Conservation (phyloP, 805 yeast species). For the Trichomonascus vanleenenianus region DNA sequence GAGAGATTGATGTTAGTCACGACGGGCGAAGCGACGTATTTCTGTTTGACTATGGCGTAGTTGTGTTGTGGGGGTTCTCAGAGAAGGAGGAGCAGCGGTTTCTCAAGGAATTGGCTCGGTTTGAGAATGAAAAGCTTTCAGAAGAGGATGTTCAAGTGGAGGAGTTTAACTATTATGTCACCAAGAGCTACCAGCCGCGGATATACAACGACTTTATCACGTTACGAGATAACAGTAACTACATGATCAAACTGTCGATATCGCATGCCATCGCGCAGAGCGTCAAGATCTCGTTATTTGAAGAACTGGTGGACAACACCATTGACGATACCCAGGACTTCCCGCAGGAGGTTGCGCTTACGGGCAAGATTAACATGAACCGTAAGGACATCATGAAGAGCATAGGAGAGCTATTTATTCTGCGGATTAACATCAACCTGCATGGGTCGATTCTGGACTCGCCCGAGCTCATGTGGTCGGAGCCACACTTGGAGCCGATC, state of each 20-base stretch:
- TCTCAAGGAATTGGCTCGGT: slow-evolving; percentile 75
- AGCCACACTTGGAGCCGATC: slow-evolving; percentile 94
- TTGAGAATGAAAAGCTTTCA: slow-evolving; percentile 83
- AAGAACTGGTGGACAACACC: slow-evolving; percentile 92
- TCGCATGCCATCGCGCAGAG: slow-evolving; percentile 96
- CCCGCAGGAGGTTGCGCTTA: slow-evolving; percentile 89
- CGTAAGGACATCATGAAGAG: slow-evolving; percentile 95
- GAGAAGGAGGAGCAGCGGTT: slow-evolving; percentile 76
- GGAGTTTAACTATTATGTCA: slow-evolving; percentile 90
- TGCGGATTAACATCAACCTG: slow-evolving; percentile 39
- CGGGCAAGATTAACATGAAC: slow-evolving; percentile 92
- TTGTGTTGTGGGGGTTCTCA: slow-evolving; percentile 93
- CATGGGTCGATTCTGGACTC: slow-evolving; percentile 72
- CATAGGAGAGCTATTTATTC: slow-evolving; percentile 89
- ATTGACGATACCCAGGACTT: slow-evolving; percentile 96
- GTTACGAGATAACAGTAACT: slow-evolving; percentile 78
- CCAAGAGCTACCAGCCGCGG: slow-evolving; percentile 90
- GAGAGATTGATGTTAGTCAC: slow-evolving; percentile 82
- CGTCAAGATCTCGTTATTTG: slow-evolving; percentile 90
- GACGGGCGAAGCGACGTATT: slow-evolving; percentile 65
- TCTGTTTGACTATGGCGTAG: slow-evolving; percentile 94
- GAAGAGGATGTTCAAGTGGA: slow-evolving; percentile 90
- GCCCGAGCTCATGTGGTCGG: slow-evolving; percentile 98
- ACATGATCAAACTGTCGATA: slow-evolving; percentile 85
- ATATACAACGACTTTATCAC: slow-evolving; percentile 95